These are phyloP conservation scores for Ceratocystis diversiconidia DNA, from an alignment of 2,329 filamentous ascomycete genomes.

Conservation along the genomic window DNA sequence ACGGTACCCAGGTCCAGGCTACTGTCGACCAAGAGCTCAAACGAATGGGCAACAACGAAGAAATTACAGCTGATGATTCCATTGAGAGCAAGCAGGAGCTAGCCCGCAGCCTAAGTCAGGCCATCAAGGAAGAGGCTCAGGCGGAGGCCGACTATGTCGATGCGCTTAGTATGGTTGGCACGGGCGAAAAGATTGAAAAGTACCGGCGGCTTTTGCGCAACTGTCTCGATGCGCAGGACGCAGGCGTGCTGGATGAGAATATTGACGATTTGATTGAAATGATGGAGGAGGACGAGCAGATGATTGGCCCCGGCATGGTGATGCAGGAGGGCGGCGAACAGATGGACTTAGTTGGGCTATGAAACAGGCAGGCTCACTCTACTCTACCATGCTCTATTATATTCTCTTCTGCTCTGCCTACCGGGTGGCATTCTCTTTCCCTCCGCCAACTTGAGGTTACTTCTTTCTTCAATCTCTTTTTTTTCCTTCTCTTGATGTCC, in stretches of 20 bases:
- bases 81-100: constrained; percentile 43
- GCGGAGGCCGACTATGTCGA: constrained; percentile 55
- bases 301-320: constrained; percentile 25
- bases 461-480: not conserved
- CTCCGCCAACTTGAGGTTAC: not conserved
- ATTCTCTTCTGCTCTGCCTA: not conserved
- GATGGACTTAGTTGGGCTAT: constrained; percentile 21
- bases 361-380: not conserved
- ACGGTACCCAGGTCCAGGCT: constrained; percentile 38
- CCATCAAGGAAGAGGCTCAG: constrained; percentile 45
- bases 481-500: not conserved
- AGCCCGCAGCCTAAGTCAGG: constrained; percentile 40
- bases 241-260: constrained; percentile 52
- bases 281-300: constrained; percentile 48
- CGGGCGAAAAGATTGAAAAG: constrained; percentile 57
- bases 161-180: constrained; percentile 53
- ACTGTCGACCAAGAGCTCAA: constrained; percentile 33
- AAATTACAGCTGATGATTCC: constrained; percentile 21
- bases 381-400: not conserved
- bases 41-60: constrained; percentile 35
- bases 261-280: constrained; percentile 46
- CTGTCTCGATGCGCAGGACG: constrained; percentile 52
- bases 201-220: constrained; percentile 56
- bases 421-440: not conserved
- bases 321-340: constrained; percentile 23